phyloP scores from a whole-genome alignment of 1,139 yeast genomes.

The Yamadazyma blattariae region DNA sequence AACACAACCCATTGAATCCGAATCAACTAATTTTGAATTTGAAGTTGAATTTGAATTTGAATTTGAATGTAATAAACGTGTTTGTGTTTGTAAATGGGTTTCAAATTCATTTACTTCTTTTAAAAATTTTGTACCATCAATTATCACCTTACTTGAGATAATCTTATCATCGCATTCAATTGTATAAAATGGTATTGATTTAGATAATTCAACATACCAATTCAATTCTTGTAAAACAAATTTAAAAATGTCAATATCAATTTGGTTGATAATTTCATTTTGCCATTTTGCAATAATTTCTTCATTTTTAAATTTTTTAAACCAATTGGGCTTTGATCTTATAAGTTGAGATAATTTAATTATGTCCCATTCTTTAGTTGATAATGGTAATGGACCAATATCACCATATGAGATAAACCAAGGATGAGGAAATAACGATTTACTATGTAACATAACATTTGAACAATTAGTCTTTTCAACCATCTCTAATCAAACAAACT shows the following conservation, averaged over 20 bases:
- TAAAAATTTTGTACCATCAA: constrained; percentile 9
- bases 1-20: no score
- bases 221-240: constrained; percentile 24
- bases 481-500: no score
- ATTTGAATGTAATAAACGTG: no score
- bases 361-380: constrained; percentile 26
- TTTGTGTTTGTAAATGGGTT: constrained; percentile 10
- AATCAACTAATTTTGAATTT: constrained; percentile 33
- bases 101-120: constrained; percentile 13
- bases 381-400: constrained; percentile 17
- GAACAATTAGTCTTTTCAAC: no score
- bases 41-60: constrained; percentile 43
- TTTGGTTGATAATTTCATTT: constrained; percentile 21
- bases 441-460: background rate
- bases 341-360: constrained; percentile 21
- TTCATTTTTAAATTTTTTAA: constrained; percentile 24
- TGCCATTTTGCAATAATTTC: constrained; percentile 30
- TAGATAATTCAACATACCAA: constrained; percentile 25
- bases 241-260: constrained; percentile 3
- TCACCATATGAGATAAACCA: constrained; percentile 15
- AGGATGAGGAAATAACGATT: constrained; percentile 10
- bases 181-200: constrained; percentile 9
- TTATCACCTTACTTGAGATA: constrained; percentile 14
- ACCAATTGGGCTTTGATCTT: constrained; percentile 32
- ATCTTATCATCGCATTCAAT: constrained; percentile 20